Evolutionary conservation across 257 asterid genomes (phyloP).

Genomic region (Oldenlandia corymbosa): DNA sequence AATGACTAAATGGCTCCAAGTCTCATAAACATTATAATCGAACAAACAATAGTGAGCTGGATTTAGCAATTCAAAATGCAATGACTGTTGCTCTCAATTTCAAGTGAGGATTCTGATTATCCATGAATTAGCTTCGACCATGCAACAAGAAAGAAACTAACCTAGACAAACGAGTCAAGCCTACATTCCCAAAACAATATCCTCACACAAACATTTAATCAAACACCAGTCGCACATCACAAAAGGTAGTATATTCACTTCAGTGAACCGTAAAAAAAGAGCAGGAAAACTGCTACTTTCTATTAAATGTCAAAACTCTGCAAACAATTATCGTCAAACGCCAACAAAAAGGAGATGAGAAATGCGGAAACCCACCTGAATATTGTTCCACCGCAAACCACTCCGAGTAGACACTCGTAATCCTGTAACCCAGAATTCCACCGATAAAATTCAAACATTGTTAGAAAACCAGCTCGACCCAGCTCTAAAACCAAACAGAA

Average conservation of each 20-base stretch:
- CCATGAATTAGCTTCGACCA: background rate
- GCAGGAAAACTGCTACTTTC: background rate
- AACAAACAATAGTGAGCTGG: background rate
- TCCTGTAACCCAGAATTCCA: conserved; percentile 7
- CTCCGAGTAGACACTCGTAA: conserved; percentile 42
- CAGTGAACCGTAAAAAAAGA: background rate
- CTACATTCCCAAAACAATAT: background rate
- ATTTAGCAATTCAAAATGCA: background rate
- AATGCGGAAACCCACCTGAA: conserved; percentile 41
- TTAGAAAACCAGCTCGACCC: background rate
- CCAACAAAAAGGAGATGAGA: background rate
- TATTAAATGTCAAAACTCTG: background rate
- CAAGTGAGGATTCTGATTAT: background rate
- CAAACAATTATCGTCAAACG: background rate
- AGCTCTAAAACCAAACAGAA: background rate
- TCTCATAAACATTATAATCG: no score
- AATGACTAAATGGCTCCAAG: background rate
- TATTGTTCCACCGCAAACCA: conserved; percentile 35
- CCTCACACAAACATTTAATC: conserved; percentile 39
- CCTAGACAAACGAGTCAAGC: background rate
- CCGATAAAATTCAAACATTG: background rate
- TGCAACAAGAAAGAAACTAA: background rate
- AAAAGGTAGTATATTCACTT: background rate
- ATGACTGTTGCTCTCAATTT: background rate
- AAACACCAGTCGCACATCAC: conserved; percentile 30